Percentiles rank a stretch among this genome's conserved stretches.
phyloP scores from a whole-genome alignment of 441 rosid genomes.

The Arabidopsis lyrata region DNA sequence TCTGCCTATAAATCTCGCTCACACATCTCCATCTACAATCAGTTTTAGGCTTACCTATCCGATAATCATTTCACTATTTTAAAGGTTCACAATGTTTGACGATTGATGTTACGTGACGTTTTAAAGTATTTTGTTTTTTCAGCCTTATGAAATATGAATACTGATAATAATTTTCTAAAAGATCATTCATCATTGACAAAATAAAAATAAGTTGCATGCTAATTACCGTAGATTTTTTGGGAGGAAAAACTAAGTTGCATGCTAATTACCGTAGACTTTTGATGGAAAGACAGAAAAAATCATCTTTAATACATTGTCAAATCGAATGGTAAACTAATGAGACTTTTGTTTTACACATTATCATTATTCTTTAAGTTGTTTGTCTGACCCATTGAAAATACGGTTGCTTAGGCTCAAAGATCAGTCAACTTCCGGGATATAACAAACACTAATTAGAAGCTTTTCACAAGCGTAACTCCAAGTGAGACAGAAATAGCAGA shows the following conservation, averaged over 20 bases:
- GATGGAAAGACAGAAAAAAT: background rate
- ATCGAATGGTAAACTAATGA: background rate
- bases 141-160: background rate
- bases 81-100: background rate
- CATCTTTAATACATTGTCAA: background rate
- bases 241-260: background rate
- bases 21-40: background rate
- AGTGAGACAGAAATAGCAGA: background rate
- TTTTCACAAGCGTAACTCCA: background rate
- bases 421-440: background rate
- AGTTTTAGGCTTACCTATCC: background rate
- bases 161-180: background rate
- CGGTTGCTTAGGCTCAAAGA: slow-evolving; percentile 5
- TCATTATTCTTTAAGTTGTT: background rate
- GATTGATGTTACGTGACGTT: background rate
- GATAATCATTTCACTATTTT: background rate
- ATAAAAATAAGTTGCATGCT: background rate
- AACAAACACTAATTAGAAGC: background rate
- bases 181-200: background rate
- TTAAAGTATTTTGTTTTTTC: background rate
- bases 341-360: background rate
- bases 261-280: background rate
- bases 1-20: background rate
- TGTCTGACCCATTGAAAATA: slow-evolving; percentile 1
- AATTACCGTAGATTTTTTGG: background rate